Percentiles rank a stretch among this genome's conserved stretches.
Evolutionary conservation across 2,329 filamentous ascomycete species (phyloP).

Genomic region (Paecilomyces variotii): DNA sequence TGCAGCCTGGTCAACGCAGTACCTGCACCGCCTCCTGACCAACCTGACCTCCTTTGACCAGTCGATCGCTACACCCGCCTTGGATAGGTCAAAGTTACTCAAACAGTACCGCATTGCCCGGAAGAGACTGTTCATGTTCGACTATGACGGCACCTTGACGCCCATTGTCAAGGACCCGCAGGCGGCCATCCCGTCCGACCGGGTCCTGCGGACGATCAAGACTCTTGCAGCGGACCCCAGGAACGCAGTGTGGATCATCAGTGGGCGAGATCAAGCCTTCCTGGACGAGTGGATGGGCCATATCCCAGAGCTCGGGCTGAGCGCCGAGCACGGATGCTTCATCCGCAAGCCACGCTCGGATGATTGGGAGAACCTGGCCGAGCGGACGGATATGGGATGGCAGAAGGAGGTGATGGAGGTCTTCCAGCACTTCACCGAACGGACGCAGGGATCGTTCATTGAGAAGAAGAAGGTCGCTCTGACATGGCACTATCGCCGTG

Average conservation of each 20-base stretch:
- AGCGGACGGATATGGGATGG: constrained; percentile 86
- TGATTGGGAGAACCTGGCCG: constrained; percentile 83
- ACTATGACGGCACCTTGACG: constrained; percentile 95
- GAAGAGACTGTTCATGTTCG: constrained; percentile 92
- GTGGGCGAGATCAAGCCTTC: constrained; percentile 87
- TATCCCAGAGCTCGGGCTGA: constrained; percentile 81
- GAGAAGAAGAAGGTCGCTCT: constrained; percentile 90
- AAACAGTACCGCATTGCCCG: constrained; percentile 64
- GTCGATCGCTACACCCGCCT: constrained; percentile 66
- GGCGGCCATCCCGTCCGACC: constrained; percentile 78
- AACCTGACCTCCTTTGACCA: constrained; percentile 72
- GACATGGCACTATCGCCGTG: constrained; percentile 94
- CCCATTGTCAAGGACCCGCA: constrained; percentile 89
- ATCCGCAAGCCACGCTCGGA: constrained; percentile 70
- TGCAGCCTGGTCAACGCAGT: constrained; percentile 74
- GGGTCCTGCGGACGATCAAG: constrained; percentile 71
- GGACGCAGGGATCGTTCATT: constrained; percentile 81
- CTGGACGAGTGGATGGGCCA: constrained; percentile 87
- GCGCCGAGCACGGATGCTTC: constrained; percentile 94
- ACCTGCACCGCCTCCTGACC: constrained; percentile 68
- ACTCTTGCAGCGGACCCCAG: constrained; percentile 67
- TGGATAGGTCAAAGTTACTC: constrained; percentile 67
- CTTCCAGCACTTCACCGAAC: constrained; percentile 83
- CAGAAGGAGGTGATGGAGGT: constrained; percentile 74
- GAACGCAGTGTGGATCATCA: constrained; percentile 98